Evolutionary conservation across 192 early-diverging fungal genomes (phyloP).

Genomic region (Radiomyces spectabilis): DNA sequence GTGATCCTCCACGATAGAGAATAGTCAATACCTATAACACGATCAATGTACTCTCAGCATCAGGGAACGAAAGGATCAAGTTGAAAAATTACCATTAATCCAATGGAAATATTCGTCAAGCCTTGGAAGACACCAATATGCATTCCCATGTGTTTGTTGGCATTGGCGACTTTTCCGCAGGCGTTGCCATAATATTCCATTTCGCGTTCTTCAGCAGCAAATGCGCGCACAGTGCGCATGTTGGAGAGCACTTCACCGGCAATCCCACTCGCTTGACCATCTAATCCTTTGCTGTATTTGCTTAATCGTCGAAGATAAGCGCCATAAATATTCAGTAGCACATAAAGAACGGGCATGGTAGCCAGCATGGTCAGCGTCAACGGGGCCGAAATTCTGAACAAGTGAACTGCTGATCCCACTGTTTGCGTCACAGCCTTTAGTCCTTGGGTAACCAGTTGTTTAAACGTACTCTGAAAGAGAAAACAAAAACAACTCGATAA

Average conservation of each 20-base stretch:
- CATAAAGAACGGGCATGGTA: constrained; percentile 45
- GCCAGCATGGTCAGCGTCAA: constrained; percentile 44
- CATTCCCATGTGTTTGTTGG: constrained; percentile 41
- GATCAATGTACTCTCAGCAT: no score
- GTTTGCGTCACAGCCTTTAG: constrained; percentile 47
- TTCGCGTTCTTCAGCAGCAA: constrained; percentile 50
- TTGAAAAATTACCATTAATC: constrained; percentile 27
- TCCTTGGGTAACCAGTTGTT: constrained; percentile 53
- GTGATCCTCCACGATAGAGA: constrained; percentile 51
- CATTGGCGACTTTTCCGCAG: constrained; percentile 28
- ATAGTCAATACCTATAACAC: constrained; percentile 34
- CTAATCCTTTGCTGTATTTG: constrained; percentile 31
- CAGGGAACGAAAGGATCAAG: background rate
- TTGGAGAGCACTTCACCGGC: constrained; percentile 47
- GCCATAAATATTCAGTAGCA: constrained; percentile 43
- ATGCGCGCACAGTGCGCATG: constrained; percentile 54
- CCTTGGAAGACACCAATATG: constrained; percentile 60
- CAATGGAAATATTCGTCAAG: constrained; percentile 49
- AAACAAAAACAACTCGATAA: background rate
- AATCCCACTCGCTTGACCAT: constrained; percentile 43
- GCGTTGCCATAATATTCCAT: constrained; percentile 35
- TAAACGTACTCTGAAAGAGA: constrained; percentile 40
- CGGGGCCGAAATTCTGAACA: constrained; percentile 42
- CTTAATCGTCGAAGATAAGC: constrained; percentile 44
- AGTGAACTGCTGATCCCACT: constrained; percentile 42